These are phyloP conservation scores for Sporothrix inflata DNA, from an alignment of 2,329 filamentous ascomycete species.

Conservation along the genomic window DNA sequence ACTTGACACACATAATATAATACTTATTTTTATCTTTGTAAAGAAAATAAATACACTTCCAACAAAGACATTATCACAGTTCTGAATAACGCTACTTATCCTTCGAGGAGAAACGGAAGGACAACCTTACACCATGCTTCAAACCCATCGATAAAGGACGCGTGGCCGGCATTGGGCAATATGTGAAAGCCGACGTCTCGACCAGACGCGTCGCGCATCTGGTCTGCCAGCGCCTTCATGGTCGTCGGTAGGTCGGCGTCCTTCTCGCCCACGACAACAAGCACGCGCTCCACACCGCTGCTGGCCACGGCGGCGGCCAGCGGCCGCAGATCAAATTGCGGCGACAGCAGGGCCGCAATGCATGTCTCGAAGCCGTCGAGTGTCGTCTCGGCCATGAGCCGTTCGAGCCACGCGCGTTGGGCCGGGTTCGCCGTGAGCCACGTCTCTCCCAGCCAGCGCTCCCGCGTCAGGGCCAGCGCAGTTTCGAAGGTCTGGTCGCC, in stretches of 20 bases:
- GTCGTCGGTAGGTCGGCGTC: constrained; percentile 46
- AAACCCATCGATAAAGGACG: constrained; percentile 45
- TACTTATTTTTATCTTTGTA: no score
- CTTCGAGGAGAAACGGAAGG: constrained; percentile 33
- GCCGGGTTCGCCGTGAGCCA: constrained; percentile 43
- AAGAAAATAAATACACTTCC: no score
- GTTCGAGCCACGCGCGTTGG: constrained; percentile 23
- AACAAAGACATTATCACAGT: no score
- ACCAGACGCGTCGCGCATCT: constrained; percentile 41
- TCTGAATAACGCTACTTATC: no score
- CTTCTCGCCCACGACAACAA: constrained; percentile 48
- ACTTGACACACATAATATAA: no score
- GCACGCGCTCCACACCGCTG: constrained; percentile 41
- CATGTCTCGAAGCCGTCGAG: constrained; percentile 49
- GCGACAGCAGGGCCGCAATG: constrained; percentile 45
- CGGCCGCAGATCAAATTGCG: constrained; percentile 45
- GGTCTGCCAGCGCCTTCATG: constrained; percentile 46
- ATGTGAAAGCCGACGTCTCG: constrained; percentile 41
- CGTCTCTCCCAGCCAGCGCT: constrained; percentile 39
- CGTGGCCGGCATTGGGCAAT: constrained; percentile 45
- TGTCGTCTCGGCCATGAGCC: constrained; percentile 45
- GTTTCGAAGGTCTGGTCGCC: constrained; percentile 17
- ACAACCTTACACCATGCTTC: constrained; percentile 41
- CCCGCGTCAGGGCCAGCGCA: constrained; percentile 20
- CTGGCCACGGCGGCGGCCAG: constrained; percentile 43